These are phyloP conservation scores for Panicum virgatum DNA, from an alignment of 202 grass and related monocot genomes.

Conservation along the genomic window DNA sequence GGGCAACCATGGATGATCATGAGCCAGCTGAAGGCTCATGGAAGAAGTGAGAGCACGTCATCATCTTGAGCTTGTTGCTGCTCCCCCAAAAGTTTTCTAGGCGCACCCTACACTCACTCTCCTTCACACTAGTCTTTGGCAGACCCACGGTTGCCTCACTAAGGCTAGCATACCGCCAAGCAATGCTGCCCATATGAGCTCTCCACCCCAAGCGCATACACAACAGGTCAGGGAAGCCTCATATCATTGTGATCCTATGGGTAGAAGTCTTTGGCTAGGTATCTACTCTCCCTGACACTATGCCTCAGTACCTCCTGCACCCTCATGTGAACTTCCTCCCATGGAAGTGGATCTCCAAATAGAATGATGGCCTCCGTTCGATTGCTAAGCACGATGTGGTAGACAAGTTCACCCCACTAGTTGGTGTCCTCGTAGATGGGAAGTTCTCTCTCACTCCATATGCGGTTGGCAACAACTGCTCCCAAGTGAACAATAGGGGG, in stretches of 20 bases:
- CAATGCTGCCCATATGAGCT: not conserved
- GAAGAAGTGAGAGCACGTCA: not conserved
- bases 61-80: not conserved
- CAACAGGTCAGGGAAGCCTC: not conserved
- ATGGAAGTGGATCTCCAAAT: not conserved
- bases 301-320: not conserved
- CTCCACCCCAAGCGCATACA: not conserved
- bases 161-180: not conserved
- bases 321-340: not conserved
- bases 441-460: not conserved
- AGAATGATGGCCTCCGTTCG: not conserved
- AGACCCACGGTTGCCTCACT: not conserved
- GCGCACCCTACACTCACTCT: not conserved
- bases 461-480: no score
- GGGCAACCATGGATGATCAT: not conserved
- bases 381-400: not conserved
- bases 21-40: not conserved
- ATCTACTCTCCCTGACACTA: not conserved
- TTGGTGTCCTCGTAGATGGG: not conserved
- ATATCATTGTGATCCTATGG: not conserved
- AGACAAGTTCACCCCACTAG: not conserved
- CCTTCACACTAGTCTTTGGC: not conserved
- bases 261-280: not conserved
- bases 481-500: not conserved
- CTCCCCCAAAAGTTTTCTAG: not conserved